phyloP scores from a whole-genome alignment of 208 protist species.

The Crithidia mellificae region DNA sequence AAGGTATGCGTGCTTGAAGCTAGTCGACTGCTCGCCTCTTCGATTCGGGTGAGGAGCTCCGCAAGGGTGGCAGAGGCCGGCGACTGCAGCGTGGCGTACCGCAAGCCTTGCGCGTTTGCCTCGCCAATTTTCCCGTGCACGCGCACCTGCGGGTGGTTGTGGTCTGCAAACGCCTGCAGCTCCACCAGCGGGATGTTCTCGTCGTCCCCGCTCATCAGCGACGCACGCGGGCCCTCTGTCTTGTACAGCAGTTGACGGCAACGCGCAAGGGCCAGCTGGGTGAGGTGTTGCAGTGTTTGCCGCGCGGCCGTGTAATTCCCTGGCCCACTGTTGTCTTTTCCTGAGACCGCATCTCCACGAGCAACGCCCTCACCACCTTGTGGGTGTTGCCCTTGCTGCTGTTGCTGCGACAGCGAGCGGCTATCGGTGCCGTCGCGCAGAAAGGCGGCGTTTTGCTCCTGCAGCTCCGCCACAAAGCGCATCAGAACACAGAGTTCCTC shows the following conservation, averaged over 20 bases:
- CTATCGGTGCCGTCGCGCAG: constrained; percentile 15
- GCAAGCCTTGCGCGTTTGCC: constrained; percentile 71
- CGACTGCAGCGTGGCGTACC: constrained; percentile 50
- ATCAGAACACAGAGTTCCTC: constrained; percentile 55
- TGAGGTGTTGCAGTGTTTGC: constrained; percentile 37
- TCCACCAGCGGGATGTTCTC: constrained; percentile 73
- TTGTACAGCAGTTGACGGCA: constrained; percentile 69
- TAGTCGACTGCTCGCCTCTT: constrained; percentile 18
- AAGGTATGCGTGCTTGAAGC: constrained; percentile 29
- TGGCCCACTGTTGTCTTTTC: no score
- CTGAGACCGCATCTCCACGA: no score
- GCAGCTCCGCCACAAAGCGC: constrained; percentile 55
- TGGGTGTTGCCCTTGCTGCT: no score
- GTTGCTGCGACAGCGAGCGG: no score
- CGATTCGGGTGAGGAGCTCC: constrained; percentile 63
- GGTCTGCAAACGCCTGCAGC: constrained; percentile 63
- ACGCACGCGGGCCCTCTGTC: constrained; percentile 40
- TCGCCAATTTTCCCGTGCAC: constrained; percentile 78
- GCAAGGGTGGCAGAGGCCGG: constrained; percentile 43
- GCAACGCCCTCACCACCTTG: no score
- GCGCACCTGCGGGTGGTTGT: constrained; percentile 50
- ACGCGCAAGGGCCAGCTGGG: constrained; percentile 47
- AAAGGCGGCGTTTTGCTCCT: constrained; percentile 57
- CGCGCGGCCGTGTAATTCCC: not conserved
- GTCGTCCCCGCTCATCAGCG: constrained; percentile 71